These are phyloP conservation scores for Thermochaetoides thermophila DNA, from an alignment of 495 filamentous ascomycete species.

Conservation along the genomic window DNA sequence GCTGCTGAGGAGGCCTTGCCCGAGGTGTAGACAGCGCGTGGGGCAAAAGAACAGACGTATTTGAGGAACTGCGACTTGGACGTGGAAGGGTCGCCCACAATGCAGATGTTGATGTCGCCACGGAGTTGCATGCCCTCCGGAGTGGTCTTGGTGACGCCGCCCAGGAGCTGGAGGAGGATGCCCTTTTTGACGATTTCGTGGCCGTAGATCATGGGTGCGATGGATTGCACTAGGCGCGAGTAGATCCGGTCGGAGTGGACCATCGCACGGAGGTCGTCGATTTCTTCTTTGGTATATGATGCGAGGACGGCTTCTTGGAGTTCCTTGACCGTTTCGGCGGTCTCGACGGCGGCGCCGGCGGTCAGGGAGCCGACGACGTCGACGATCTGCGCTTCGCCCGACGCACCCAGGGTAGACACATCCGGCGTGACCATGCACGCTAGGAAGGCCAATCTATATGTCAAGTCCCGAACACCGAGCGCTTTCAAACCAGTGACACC, in stretches of 20 bases:
- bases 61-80: constrained; percentile 98
- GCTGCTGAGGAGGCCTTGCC: constrained; percentile 96
- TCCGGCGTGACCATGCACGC: constrained; percentile 95
- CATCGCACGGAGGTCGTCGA: constrained; percentile 81
- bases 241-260: constrained; percentile 95
- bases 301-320: constrained; percentile 78
- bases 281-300: constrained; percentile 68
- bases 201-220: constrained; percentile 96
- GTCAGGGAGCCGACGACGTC: constrained; percentile 76
- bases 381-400: constrained; percentile 25
- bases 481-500: constrained; percentile 84
- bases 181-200: constrained; percentile 98
- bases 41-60: constrained; percentile 90
- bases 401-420: constrained; percentile 53
- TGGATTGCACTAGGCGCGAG: constrained; percentile 75
- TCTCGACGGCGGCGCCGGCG: constrained; percentile 48
- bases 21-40: constrained; percentile 92
- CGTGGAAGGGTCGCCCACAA: constrained; percentile 96
- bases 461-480: constrained; percentile 86
- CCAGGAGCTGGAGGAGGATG: constrained; percentile 80
- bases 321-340: constrained; percentile 54
- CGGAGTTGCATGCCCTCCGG: constrained; percentile 84
- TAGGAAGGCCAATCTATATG: constrained; percentile 93
- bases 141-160: constrained; percentile 79
- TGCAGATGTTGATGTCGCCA: constrained; percentile 97